Evolutionary conservation across 116 monocot genomes (phyloP).

Genomic region (Papilionanthe hybrid): DNA sequence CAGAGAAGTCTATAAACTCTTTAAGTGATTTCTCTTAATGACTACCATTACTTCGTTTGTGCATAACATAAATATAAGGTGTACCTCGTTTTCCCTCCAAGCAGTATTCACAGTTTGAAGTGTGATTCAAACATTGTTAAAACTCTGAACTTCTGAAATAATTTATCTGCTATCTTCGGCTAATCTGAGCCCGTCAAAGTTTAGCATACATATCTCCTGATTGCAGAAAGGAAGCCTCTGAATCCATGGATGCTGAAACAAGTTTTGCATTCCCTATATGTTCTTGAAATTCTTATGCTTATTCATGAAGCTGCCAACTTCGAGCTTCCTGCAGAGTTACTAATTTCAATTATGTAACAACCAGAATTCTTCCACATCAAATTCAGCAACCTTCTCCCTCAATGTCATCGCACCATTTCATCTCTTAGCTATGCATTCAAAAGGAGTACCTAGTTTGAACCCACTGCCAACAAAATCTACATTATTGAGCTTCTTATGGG

Average conservation of each 20-base stretch:
- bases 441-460: constrained; percentile 16
- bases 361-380: constrained; percentile 22
- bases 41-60: not conserved
- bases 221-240: not conserved
- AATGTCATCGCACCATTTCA: constrained; percentile 24
- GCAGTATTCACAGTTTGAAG: not conserved
- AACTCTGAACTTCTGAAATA: not conserved
- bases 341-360: constrained; percentile 16
- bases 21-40: not conserved
- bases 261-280: not conserved
- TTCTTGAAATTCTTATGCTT: not conserved
- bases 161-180: not conserved
- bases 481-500: constrained; percentile 19
- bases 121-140: not conserved
- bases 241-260: too few relatives aligned
- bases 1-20: not conserved
- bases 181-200: not conserved
- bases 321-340: not conserved
- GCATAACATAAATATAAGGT: not conserved
- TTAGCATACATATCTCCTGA: not conserved
- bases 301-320: not conserved
- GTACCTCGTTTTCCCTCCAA: not conserved
- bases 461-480: constrained; percentile 24
- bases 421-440: constrained; percentile 21
- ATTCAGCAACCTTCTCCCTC: constrained; percentile 17